Conservation (phyloP, 2,329 filamentous ascomycete genomes). For the Fusarium pilosicola region DNA sequence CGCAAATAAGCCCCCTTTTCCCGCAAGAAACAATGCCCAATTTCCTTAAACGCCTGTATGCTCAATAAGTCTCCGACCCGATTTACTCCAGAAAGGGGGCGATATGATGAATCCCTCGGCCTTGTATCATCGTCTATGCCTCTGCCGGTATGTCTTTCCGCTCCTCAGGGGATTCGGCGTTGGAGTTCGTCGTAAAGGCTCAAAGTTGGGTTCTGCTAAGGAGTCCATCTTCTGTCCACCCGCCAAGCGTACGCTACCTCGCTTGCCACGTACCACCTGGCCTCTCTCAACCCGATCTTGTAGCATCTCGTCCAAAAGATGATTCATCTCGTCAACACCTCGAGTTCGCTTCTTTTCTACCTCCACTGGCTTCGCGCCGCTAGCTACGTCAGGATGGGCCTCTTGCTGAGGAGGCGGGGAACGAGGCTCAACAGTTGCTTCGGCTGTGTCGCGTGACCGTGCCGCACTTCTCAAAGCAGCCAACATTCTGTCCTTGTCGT, state of each 20-base stretch:
- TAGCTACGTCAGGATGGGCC: conserved; percentile 14
- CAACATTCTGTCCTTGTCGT: conserved; percentile 96
- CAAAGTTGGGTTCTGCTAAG: conserved; percentile 50
- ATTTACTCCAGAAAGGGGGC: conserved; percentile 12
- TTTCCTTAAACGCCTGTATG: conserved; percentile 31
- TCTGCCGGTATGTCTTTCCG: conserved; percentile 37
- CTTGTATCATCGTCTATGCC: conserved; percentile 17
- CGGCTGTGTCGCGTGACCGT: conserved; percentile 84
- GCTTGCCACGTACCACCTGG: conserved; percentile 71
- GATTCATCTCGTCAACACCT: conserved; percentile 91
- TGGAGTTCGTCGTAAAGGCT: conserved; percentile 54
- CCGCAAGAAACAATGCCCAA: conserved; percentile 28
- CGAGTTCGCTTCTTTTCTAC: conserved; percentile 64
- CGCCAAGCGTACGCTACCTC: conserved; percentile 73
- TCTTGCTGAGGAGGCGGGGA: conserved; percentile 41
- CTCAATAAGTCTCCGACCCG: conserved; percentile 24
- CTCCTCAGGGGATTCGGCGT: conserved; percentile 41
- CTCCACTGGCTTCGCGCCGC: conserved; percentile 24
- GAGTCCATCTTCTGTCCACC: conserved; percentile 55
- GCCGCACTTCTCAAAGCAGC: conserved; percentile 85
- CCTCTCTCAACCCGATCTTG: conserved; percentile 84
- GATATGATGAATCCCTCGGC: neutral
- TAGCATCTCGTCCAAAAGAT: conserved; percentile 96
- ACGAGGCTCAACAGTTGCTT: conserved; percentile 56
- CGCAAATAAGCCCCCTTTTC: conserved; percentile 42